Base-by-base conservation (phyloP, 768 basidiomycete genomes). In the Boletus rufocinnamomeus region DNA sequence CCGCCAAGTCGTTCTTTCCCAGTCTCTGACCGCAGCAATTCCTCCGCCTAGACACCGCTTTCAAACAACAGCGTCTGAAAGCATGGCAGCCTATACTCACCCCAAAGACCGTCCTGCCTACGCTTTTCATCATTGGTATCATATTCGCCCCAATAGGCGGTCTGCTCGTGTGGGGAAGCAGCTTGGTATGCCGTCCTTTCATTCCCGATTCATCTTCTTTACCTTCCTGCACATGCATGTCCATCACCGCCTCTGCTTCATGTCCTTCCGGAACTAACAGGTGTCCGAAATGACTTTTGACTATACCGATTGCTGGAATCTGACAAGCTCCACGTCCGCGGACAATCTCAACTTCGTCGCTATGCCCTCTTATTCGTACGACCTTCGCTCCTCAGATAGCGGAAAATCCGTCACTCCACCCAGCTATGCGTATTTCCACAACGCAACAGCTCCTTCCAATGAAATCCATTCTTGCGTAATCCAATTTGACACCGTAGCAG, bases 71-170 rank as follows among this genome's bases (percentile, higher is more conserved):
- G 75, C 90, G 97, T 56, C 84, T 99, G 71, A 98, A 98, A 79
- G 97, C 97, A 69, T 99, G 97, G 97, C 97, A 99, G 81, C 97
- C 97, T 10, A 98, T 99, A 72, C 83, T 98, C 48, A 98, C 95
- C 6, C 97, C 97, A 6, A 95, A 95, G 75, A 97, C 95, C 2
- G 97, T 99, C 23, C 84, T 99, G 17, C 97, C 97, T 4, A 96
- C 95, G 1, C 84, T 99, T 47, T 95, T 99, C 75, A 85, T 98
- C 69, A 86, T 98, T 66, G 97, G 93, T 46, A 80, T 99, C 64
- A 76, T 98, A 63, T 99, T 99, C 72, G 96, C 92, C 0, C 95
- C 95, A 54, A 95, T 99, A 65, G 97, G 97, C 25, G 97, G 88
- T 57, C 80, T 98, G 50, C 85, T 98, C 51, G 85, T 98, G 59